Percentiles rank a stretch among this genome's conserved stretches.
Conservation (phyloP, 192 early-diverging fungal genomes). For the Gaertneriomyces sp. region DNA sequence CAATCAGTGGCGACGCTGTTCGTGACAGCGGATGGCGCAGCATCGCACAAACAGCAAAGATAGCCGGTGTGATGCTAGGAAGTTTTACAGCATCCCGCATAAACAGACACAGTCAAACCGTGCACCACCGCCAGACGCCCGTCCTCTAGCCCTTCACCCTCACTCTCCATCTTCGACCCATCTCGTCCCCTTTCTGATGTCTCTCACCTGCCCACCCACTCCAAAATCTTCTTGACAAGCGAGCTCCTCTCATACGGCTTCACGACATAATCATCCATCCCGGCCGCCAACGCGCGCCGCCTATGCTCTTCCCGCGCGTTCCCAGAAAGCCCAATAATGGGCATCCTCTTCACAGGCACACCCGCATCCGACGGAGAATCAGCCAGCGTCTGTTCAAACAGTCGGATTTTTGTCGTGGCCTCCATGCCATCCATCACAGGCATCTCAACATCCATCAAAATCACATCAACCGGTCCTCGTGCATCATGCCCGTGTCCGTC, state of each 20-base stretch:
- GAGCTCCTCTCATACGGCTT: slow-evolving; percentile 12
- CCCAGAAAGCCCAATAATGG: slow-evolving; percentile 16
- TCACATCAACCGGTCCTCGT: neutral
- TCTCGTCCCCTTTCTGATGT: too few relatives aligned
- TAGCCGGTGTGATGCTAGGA: too few relatives aligned
- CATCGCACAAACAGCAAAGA: too few relatives aligned
- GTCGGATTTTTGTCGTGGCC: slow-evolving; percentile 49
- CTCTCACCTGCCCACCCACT: slow-evolving; percentile 19
- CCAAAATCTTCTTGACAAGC: neutral
- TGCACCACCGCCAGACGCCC: too few relatives aligned
- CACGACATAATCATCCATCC: slow-evolving; percentile 1
- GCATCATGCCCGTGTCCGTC: slow-evolving; percentile 1
- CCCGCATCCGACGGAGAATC: neutral
- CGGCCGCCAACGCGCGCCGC: slow-evolving; percentile 1
- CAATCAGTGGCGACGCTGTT: too few relatives aligned
- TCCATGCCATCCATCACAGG: slow-evolving; percentile 56
- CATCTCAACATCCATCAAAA: slow-evolving; percentile 50
- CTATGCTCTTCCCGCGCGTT: slow-evolving; percentile 12
- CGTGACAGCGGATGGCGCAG: too few relatives aligned
- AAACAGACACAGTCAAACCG: too few relatives aligned
- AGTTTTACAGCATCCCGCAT: too few relatives aligned
- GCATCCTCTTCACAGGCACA: neutral
- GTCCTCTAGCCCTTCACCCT: too few relatives aligned
- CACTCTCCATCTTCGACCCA: neutral
- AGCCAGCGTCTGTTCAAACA: slow-evolving; percentile 3